Conservation (phyloP, 2,329 filamentous ascomycete species). For the Ceratocystis diversiconidia region DNA sequence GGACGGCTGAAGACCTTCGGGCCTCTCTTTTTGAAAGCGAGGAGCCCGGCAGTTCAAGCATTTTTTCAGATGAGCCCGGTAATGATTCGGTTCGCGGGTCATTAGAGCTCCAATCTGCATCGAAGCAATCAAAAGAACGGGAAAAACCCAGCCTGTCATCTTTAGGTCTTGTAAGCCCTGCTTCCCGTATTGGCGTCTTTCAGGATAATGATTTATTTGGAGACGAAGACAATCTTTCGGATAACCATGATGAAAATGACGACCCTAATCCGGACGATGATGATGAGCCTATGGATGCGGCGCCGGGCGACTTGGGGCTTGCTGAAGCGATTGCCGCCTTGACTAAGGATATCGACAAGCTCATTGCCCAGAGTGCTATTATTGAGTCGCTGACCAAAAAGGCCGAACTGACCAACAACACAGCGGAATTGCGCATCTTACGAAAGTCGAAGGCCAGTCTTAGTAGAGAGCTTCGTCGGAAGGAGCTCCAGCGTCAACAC, state of each 20-base stretch:
- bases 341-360: slow-evolving; percentile 79
- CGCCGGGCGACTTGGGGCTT: slow-evolving; percentile 81
- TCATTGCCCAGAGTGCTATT: slow-evolving; percentile 76
- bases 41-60: slow-evolving; percentile 22
- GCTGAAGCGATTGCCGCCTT: slow-evolving; percentile 83
- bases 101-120: slow-evolving; percentile 32
- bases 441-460: slow-evolving; percentile 89
- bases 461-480: slow-evolving; percentile 79
- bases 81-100: slow-evolving; percentile 46
- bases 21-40: slow-evolving; percentile 53
- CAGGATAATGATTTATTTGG: slow-evolving; percentile 84
- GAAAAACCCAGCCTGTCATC: slow-evolving; percentile 81
- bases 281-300: slow-evolving; percentile 84
- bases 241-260: slow-evolving; percentile 65
- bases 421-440: slow-evolving; percentile 78
- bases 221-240: slow-evolving; percentile 72
- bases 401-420: slow-evolving; percentile 93
- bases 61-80: slow-evolving; percentile 18
- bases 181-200: slow-evolving; percentile 82
- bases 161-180: slow-evolving; percentile 74
- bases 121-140: slow-evolving; percentile 29
- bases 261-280: slow-evolving; percentile 44
- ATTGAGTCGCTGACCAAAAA: slow-evolving; percentile 85
- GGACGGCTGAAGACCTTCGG: slow-evolving; percentile 49
- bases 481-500: slow-evolving; percentile 90